Percentiles rank a stretch among this genome's conserved stretches.
Conservation (phyloP, 495 filamentous ascomycete genomes). For the Cetradonia linearis region DNA sequence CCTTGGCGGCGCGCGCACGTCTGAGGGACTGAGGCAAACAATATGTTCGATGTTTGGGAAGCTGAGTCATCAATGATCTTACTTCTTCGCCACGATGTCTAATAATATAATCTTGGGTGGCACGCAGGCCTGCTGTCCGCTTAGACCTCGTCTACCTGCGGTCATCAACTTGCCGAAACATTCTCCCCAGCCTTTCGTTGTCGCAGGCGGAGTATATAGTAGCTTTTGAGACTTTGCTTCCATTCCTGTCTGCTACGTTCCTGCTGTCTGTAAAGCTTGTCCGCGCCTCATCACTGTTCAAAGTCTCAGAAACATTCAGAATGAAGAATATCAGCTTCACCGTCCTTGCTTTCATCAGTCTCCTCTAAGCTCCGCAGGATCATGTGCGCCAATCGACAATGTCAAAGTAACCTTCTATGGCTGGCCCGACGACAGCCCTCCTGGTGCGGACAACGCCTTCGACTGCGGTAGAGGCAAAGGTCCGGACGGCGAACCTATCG, state of each 20-base stretch:
- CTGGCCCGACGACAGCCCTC: conserved; percentile 36
- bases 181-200: background rate
- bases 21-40: too few relatives aligned
- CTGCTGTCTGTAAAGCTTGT: background rate
- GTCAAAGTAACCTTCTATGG: conserved; percentile 31
- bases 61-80: background rate
- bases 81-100: background rate
- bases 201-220: background rate
- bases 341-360: background rate
- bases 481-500: conserved; percentile 16
- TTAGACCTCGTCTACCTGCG: background rate
- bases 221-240: background rate
- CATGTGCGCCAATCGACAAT: conserved; percentile 12
- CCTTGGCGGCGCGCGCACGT: too few relatives aligned
- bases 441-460: conserved; percentile 33
- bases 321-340: background rate
- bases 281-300: too few relatives aligned
- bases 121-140: background rate
- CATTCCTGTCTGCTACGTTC: background rate
- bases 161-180: background rate
- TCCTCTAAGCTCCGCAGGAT: conserved; percentile 3
- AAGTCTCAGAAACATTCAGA: background rate
- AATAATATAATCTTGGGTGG: background rate
- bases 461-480: conserved; percentile 28
- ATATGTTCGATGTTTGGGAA: background rate